Evolutionary conservation across 257 asterid species (phyloP), one percentile per base, ranked within the genome.

Genomic region (Petunia axillaris): DNA sequence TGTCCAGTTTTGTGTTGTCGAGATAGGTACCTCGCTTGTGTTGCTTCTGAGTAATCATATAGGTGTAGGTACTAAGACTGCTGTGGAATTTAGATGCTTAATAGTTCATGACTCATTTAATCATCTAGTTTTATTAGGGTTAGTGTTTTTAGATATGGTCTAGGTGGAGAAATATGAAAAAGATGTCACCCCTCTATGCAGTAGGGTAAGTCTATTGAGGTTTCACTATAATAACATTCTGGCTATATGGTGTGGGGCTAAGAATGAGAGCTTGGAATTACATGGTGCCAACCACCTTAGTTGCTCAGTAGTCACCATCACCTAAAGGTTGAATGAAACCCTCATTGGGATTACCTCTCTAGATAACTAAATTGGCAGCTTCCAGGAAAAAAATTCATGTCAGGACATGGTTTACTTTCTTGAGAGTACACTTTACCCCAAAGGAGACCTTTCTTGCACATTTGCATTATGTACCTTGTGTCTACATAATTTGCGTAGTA

Each of bases 251-350:
- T 50, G 80, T 54, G 54, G 84, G 59, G 66, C 10, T 80, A 58
- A 58, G 46, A 66, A 37, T 54, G 0, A 44, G 44, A 64, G 83
- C 73, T 81, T 82, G 58, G 71, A 71, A 68, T 78, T 80, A 82
- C 85, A 78, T 62, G 38, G 44, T 64, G 80, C 79, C 87, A 82
- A 85, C 89, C 77, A 79, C 85, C 85, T 63, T 46, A 55, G 57
- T 59, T 64, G n/a, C 86, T 83, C 85, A 52, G 76, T 36, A 62
- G 90, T 84, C 84, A 66, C 65, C 70, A 78, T 80, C 89, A 80
- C 50, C 39, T 57, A 41, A 85, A 76, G 46, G 40, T 46, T 10
- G 77, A 40, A 75, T 64, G 58, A 70, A 70, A 46, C 63, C 63
- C 46, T 36, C 46, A 13, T 50, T 50, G 78, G 36, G 60, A 36